A percentile compares a stretch with the other conserved stretches of the same genome.
Evolutionary conservation across 2,329 filamentous ascomycete genomes (phyloP).

Genomic region (Cercospora beticola): DNA sequence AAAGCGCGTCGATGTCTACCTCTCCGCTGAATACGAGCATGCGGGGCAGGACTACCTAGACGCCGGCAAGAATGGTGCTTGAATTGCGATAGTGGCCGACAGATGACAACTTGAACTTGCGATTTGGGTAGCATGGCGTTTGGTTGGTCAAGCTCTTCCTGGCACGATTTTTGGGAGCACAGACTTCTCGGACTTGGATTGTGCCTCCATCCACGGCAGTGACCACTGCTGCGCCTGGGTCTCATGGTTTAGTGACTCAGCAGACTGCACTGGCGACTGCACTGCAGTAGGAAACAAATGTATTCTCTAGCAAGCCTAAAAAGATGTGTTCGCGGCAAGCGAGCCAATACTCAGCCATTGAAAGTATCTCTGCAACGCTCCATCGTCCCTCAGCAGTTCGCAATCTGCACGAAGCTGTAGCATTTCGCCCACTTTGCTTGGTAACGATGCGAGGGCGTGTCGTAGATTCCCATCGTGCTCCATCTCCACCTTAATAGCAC

Average conservation of each 20-base stretch:
- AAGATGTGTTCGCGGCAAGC: background rate
- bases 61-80: slow-evolving; percentile 26
- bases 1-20: slow-evolving; percentile 73
- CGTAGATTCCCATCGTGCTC: slow-evolving; percentile 29
- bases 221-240: background rate
- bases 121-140: slow-evolving; percentile 5
- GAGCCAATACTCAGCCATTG: slow-evolving; percentile 7
- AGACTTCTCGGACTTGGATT: background rate
- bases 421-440: slow-evolving; percentile 19
- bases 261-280: background rate
- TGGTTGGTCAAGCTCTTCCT: background rate
- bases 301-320: background rate
- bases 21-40: slow-evolving; percentile 72
- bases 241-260: background rate
- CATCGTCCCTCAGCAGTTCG: slow-evolving; percentile 37
- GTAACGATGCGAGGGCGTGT: slow-evolving; percentile 25
- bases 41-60: slow-evolving; percentile 71
- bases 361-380: slow-evolving; percentile 32
- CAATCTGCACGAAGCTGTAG: slow-evolving; percentile 38
- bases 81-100: background rate
- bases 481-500: slow-evolving; percentile 26
- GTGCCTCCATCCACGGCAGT: background rate
- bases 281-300: background rate
- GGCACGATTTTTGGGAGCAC: background rate
- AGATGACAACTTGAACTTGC: background rate